A percentile compares a stretch with the other conserved stretches of the same genome.
Evolutionary conservation across 129 eudicot genomes (phyloP).

Genomic region (Oenanthe sinensis): DNA sequence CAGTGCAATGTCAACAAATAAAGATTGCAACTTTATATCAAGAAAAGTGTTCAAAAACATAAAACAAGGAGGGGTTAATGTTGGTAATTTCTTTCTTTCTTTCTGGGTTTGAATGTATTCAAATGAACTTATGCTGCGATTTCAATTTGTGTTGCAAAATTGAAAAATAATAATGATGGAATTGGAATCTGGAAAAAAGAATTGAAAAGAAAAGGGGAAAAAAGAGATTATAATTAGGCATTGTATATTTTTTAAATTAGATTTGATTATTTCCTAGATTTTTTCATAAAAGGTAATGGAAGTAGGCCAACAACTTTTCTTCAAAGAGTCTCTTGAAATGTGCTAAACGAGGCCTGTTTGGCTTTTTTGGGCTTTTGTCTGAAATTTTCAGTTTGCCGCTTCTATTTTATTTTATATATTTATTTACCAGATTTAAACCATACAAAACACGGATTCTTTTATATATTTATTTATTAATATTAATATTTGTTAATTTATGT

Average conservation of each 20-base stretch:
- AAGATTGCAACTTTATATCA: conserved; percentile 3
- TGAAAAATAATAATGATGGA: not conserved
- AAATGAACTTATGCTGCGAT: conserved; percentile 6
- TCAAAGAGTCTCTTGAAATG: not conserved
- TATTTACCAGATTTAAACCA: too few species aligned
- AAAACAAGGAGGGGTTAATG: not conserved
- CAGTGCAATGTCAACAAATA: conserved; percentile 7
- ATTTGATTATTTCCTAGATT: not conserved
- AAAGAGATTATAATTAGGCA: not conserved
- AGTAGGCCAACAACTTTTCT: conserved; percentile 4
- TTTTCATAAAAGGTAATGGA: not conserved
- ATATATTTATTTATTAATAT: too few species aligned
- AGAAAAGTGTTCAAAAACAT: not conserved
- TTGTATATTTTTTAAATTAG: not conserved
- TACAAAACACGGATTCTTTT: too few species aligned
- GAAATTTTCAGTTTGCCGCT: too few species aligned
- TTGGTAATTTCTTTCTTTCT: not conserved
- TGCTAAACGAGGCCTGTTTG: not conserved
- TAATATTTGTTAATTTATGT: too few species aligned
- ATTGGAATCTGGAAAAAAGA: conserved; percentile 2
- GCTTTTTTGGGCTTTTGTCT: not conserved
- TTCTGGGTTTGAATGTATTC: not conserved
- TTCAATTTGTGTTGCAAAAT: not conserved
- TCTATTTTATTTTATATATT: too few species aligned
- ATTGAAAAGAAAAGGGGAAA: not conserved